Percentiles rank a stretch among this genome's conserved stretches.
Conservation (phyloP, 2,329 filamentous ascomycete genomes). For the Fusarium decemcellulare region DNA sequence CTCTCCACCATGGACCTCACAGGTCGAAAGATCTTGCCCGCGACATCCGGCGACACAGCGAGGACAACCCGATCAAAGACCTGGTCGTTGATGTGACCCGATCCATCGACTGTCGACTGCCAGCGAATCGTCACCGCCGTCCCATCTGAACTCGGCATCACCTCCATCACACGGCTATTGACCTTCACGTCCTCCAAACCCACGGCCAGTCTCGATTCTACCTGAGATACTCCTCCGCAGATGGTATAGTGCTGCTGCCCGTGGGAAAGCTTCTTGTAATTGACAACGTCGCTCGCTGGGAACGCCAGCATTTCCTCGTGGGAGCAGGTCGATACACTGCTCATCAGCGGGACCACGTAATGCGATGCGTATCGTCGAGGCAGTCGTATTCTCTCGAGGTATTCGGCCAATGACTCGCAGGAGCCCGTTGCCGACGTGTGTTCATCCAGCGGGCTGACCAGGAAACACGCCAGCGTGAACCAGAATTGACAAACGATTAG, state of each 20-base stretch:
- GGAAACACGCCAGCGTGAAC: constrained; percentile 67
- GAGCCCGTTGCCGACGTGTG: background rate
- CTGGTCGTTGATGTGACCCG: constrained; percentile 44
- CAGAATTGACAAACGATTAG: constrained; percentile 65
- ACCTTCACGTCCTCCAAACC: constrained; percentile 59
- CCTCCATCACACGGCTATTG: constrained; percentile 53
- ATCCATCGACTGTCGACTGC: constrained; percentile 42
- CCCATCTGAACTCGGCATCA: constrained; percentile 45
- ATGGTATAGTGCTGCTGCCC: constrained; percentile 66
- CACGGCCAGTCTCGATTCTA: constrained; percentile 61
- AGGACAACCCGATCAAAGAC: constrained; percentile 67
- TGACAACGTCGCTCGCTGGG: constrained; percentile 66
- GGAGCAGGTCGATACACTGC: constrained; percentile 68
- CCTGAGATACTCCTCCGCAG: constrained; percentile 62
- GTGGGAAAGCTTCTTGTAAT: constrained; percentile 64
- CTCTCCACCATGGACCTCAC: constrained; percentile 53
- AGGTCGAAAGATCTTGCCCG: constrained; percentile 62
- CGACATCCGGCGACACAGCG: constrained; percentile 68
- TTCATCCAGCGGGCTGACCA: constrained; percentile 53
- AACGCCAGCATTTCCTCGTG: constrained; percentile 65
- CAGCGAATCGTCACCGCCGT: constrained; percentile 52
- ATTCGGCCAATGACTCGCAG: constrained; percentile 63
- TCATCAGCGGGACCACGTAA: constrained; percentile 69
- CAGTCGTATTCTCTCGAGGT: constrained; percentile 64
- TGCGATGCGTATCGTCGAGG: constrained; percentile 61